Base-by-base conservation (phyloP, 768 basidiomycete genomes). In the Boletus huronensis region DNA sequence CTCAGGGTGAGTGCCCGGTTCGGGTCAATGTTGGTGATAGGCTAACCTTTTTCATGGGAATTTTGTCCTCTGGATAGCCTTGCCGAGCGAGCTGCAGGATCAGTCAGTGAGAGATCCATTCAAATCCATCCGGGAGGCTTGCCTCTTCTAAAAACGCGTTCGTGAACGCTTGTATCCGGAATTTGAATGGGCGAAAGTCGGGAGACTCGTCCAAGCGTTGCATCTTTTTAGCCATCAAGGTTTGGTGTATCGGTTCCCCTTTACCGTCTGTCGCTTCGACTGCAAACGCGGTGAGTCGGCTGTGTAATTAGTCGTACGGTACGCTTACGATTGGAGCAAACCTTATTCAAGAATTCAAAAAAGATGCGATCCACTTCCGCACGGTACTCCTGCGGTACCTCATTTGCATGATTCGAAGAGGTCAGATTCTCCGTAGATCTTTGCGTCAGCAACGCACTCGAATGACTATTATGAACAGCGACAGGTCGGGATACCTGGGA, bases 171-270 rank as follows among this genome's bases (percentile, higher is more conserved):
- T 93, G 92, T 61, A 99, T 99, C 54, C 96, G 85, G 75, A 99
- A 99, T 73, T 98, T 98, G 84, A 99, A 98, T 45, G 96, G 96
- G 26, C 96, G 84, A 73, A 96, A 99, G 72, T 98, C 96, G 40
- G 87, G 85, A 35, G 92, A 94, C 75, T 98, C 96, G 69, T 97
- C 95, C 52, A 98, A 78, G 50, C 93, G 86, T 63, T 93, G 90
- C 96, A 99, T 98, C 79, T 92, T 92, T 79, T 98, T 98, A 1
- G 95, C 89, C 96, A 99, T 99, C 64, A 98, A 79, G 34, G 93
- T 93, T 73, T 99, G 96, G 67, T 99, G 96, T 54, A 99, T 93
- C 41, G 90, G 87, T 70, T 99, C 96, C 48, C 96, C 96, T 71
- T 99, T 99, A 29, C 83, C 79, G 67, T 98, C 97, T 46, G 86